Conservation (phyloP, 1,139 yeast genomes). For the Zygosaccharomyces sapae region DNA sequence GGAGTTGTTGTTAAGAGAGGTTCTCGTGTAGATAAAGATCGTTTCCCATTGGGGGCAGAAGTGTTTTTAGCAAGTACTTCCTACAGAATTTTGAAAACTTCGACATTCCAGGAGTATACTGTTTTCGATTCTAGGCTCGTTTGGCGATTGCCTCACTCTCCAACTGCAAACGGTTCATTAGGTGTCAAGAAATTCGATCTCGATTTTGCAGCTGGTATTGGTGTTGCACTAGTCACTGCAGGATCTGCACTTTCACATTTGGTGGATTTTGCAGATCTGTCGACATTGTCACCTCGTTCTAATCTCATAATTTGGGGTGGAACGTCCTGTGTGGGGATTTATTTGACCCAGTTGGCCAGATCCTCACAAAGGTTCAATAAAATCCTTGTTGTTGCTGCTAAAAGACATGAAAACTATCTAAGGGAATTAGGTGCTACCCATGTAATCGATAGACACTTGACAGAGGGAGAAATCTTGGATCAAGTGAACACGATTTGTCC, state of each 20-base stretch:
- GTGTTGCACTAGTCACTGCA: conserved; percentile 48
- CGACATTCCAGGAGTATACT: conserved; percentile 47
- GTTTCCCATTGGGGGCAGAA: conserved; percentile 36
- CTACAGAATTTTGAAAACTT: conserved; percentile 45
- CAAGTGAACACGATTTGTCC: conserved; percentile 23
- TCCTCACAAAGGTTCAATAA: conserved; percentile 37
- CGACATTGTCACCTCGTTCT: conserved; percentile 4
- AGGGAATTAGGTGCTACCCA: conserved; percentile 41
- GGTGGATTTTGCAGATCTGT: conserved; percentile 16
- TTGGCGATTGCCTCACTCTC: conserved; percentile 40
- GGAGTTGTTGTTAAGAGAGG: conserved; percentile 42
- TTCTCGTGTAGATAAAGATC: conserved; percentile 28
- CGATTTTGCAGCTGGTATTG: conserved; percentile 45
- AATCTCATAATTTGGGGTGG: conserved; percentile 46
- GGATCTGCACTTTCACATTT: conserved; percentile 41
- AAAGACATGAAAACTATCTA: conserved; percentile 37
- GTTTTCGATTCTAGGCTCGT: conserved; percentile 44
- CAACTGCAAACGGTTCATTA: conserved; percentile 23
- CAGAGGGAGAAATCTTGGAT: conserved; percentile 29
- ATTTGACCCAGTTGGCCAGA: conserved; percentile 43
- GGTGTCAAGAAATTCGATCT: conserved; percentile 10
- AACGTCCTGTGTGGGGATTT: conserved; percentile 45
- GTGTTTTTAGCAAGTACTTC: conserved; percentile 46
- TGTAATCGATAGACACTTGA: conserved; percentile 40
- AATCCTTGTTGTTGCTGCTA: conserved; percentile 43